These are phyloP conservation scores for Epichloe scottii DNA, from an alignment of 2,329 filamentous ascomycete species.

Conservation along the genomic window DNA sequence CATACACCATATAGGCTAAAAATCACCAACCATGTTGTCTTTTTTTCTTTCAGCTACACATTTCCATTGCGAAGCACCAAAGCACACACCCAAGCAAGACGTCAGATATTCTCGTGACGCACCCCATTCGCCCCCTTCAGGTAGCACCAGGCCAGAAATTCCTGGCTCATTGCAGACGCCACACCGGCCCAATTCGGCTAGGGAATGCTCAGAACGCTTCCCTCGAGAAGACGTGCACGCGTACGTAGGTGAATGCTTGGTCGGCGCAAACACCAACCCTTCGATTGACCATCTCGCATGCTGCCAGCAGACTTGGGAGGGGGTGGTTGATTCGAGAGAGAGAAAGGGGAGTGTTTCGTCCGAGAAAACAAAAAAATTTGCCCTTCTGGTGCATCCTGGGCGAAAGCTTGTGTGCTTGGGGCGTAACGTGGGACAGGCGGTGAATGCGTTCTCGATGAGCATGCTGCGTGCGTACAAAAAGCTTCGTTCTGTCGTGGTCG, in stretches of 20 bases:
- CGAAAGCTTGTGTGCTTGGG: not conserved
- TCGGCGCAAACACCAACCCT: not conserved
- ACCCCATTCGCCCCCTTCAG: not conserved
- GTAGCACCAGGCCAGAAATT: not conserved
- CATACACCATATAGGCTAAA: too few relatives aligned
- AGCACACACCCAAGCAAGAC: not conserved
- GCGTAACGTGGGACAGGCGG: not conserved
- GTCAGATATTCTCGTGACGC: not conserved
- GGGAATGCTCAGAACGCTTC: not conserved
- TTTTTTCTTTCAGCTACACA: too few relatives aligned
- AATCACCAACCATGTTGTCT: too few relatives aligned
- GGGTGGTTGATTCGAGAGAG: not conserved
- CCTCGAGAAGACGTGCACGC: not conserved
- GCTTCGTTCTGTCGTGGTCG: too few relatives aligned
- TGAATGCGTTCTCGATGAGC: not conserved
- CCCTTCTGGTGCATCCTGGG: not conserved
- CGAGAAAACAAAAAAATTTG: too few relatives aligned
- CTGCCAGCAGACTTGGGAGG: not conserved
- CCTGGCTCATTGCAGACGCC: constrained; percentile 1
- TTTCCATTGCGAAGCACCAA: too few relatives aligned
- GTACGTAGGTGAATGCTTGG: not conserved
- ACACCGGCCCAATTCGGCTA: not conserved
- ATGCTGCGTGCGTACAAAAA: not conserved
- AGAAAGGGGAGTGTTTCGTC: not conserved
- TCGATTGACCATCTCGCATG: not conserved